These are phyloP conservation scores for Pinus taeda DNA, from an alignment of 75 land plant species.

Conservation along the genomic window DNA sequence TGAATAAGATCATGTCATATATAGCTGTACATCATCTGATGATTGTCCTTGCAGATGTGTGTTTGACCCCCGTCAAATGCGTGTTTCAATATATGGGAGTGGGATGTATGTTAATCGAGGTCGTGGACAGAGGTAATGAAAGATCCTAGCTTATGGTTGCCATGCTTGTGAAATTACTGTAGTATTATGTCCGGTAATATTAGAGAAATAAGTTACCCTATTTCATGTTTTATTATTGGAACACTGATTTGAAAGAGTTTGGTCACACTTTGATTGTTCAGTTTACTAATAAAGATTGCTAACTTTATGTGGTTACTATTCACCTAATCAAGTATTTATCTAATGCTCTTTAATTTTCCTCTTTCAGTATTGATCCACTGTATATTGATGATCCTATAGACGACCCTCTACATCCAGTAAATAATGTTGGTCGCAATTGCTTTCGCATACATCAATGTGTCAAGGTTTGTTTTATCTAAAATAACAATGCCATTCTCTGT, in stretches of 20 bases:
- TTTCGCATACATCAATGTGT: conserved; percentile 95
- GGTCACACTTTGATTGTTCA: neutral
- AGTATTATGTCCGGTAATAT: neutral
- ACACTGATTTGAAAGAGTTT: neutral
- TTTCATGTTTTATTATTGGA: neutral
- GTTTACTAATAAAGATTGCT: neutral
- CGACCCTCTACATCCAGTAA: conserved; percentile 73
- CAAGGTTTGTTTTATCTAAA: conserved; percentile 48
- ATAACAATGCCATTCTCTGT: neutral
- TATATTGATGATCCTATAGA: conserved; percentile 89
- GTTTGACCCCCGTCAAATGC: conserved; percentile 97
- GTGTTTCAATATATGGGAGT: conserved; percentile 81
- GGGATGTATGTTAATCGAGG: conserved; percentile 89
- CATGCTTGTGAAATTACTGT: neutral
- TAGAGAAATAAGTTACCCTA: neutral
- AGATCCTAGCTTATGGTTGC: neutral
- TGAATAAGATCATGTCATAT: neutral
- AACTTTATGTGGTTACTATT: neutral
- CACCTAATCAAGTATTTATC: neutral
- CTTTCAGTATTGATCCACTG: conserved; percentile 90
- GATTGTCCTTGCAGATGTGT: conserved; percentile 58
- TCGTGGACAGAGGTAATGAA: conserved; percentile 70
- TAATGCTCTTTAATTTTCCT: conserved; percentile 4
- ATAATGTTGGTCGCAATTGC: conserved; percentile 96
- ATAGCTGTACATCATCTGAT: neutral